These are phyloP conservation scores for Rhinocladiella mackenziei DNA, from an alignment of 2,329 filamentous ascomycete genomes.

Conservation along the genomic window DNA sequence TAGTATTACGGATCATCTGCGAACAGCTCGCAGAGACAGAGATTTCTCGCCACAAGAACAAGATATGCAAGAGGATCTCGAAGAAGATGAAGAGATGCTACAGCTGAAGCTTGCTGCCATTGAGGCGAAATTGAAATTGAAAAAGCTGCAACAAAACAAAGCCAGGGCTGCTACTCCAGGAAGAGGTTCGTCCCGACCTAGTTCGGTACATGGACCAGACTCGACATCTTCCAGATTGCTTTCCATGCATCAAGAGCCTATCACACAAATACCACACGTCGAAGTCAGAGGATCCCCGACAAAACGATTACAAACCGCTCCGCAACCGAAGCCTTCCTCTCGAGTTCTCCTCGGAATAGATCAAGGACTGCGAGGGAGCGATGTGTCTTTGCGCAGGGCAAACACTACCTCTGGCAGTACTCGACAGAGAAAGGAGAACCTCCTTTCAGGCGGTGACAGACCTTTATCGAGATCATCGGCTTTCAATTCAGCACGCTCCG, in stretches of 20 bases:
- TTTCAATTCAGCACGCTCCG: slow-evolving; percentile 26
- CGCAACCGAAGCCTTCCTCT: slow-evolving; percentile 68
- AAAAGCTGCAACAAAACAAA: slow-evolving; percentile 69
- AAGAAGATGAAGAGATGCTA: slow-evolving; percentile 85
- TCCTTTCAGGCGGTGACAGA: slow-evolving; percentile 7
- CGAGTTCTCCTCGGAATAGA: slow-evolving; percentile 81
- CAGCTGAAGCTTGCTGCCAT: slow-evolving; percentile 84
- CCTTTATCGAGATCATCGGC: slow-evolving; percentile 26
- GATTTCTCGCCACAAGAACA: slow-evolving; percentile 33
- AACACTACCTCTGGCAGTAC: slow-evolving; percentile 23
- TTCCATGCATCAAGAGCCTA: slow-evolving; percentile 21
- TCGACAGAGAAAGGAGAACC: slow-evolving; percentile 3
- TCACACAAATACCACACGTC: slow-evolving; percentile 41
- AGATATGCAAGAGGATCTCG: slow-evolving; percentile 58
- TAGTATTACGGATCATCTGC: slow-evolving; percentile 36
- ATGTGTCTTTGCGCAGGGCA: slow-evolving; percentile 78
- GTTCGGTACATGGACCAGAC: slow-evolving; percentile 29
- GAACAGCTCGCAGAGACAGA: slow-evolving; percentile 28
- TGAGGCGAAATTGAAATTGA: slow-evolving; percentile 79
- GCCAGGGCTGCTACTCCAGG: slow-evolving; percentile 41
- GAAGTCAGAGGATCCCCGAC: slow-evolving; percentile 74
- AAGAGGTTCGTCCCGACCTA: slow-evolving; percentile 7
- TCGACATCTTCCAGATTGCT: slow-evolving; percentile 17
- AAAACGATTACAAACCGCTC: slow-evolving; percentile 46
- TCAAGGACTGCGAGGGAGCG: slow-evolving; percentile 73